Base-by-base conservation (phyloP, 1,284 basidiomycete genomes). In the Tremellales sp. region DNA sequence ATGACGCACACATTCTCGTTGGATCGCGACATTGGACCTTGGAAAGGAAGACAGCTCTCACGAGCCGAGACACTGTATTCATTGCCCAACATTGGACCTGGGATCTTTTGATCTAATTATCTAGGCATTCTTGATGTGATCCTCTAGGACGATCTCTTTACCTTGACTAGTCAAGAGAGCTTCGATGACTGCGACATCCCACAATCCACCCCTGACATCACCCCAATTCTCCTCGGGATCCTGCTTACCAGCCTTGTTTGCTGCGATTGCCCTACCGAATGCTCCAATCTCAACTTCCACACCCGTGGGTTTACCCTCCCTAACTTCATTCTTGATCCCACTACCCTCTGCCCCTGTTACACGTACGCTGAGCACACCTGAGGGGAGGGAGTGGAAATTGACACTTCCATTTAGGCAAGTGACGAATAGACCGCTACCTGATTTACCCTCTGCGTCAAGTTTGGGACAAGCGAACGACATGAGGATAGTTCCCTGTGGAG, bases 131-230 rank as follows among this genome's bases (percentile, higher is more conserved):
- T 15, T 15, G 15, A 31, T 31, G 15, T 8, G 10, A 31, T 74
- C 76, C 40, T 72, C 74, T 46, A 89, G 72, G 63, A 85, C 80
- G 8, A 87, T 76, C 43, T 80, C 66, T 48, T 74, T 61, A 2
- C 88, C 87, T 15, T 80, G 72, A 61, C 85, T 87, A 40, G 79
- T 82, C 71, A 90, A 75, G 33, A 81, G 80, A n/a, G 84, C 86
- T 73, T 91, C 76, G 55, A 90, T 84, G 58, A 89, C 77, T 26
- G 84, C 84, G 22, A 90, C 82, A 64, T 90, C 87, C 55, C 76
- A 75, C 49, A 91, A 73, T 22, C 86, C 82, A 12, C 73, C 79
- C 37, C 62, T 56, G 4, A 68, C 69, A 24, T 59, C 56, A 1
- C 61, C 73, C 19, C 56, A 47, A 50, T 71, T 65, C 35, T 46